These are phyloP conservation scores for Tilletia caries DNA, from an alignment of 1,284 basidiomycete species.

Conservation along the genomic window DNA sequence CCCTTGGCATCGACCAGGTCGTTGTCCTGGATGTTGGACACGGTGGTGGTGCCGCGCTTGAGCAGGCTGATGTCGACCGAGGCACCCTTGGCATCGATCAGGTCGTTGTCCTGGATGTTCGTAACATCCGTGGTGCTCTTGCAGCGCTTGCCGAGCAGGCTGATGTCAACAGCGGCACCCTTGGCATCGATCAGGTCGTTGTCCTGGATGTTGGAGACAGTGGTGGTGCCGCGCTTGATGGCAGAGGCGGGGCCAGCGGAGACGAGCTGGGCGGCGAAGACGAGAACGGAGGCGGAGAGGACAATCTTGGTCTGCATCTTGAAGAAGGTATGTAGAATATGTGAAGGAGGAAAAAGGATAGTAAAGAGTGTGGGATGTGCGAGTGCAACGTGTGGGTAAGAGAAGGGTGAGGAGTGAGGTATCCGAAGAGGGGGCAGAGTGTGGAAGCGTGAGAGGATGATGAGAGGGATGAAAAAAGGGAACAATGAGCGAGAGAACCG, in stretches of 20 bases:
- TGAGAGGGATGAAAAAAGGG: background rate
- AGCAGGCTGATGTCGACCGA: background rate
- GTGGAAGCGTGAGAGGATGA: background rate
- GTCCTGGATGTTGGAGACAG: slow-evolving; percentile 1
- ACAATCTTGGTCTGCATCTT: slow-evolving; percentile 14
- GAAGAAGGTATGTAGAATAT: background rate
- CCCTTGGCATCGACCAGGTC: slow-evolving; percentile 5
- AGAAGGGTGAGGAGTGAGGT: background rate
- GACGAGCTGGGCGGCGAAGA: background rate
- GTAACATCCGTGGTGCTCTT: background rate
- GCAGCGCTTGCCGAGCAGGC: background rate
- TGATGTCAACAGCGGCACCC: background rate
- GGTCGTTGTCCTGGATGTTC: slow-evolving; percentile 9
- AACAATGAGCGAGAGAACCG: background rate
- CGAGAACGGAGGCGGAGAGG: slow-evolving; percentile 6
- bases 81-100: background rate
- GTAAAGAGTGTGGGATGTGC: background rate
- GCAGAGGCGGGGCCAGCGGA: background rate
- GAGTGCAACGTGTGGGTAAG: background rate
- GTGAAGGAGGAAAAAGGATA: background rate
- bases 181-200: slow-evolving; percentile 4
- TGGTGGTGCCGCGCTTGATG: background rate
- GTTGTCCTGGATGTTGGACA: slow-evolving; percentile 5
- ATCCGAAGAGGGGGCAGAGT: slow-evolving; percentile 7
- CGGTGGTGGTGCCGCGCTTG: slow-evolving; percentile 3